Evolutionary conservation across 2,329 filamentous ascomycete genomes (phyloP).

Genomic region (Sordariomycetes sp.): DNA sequence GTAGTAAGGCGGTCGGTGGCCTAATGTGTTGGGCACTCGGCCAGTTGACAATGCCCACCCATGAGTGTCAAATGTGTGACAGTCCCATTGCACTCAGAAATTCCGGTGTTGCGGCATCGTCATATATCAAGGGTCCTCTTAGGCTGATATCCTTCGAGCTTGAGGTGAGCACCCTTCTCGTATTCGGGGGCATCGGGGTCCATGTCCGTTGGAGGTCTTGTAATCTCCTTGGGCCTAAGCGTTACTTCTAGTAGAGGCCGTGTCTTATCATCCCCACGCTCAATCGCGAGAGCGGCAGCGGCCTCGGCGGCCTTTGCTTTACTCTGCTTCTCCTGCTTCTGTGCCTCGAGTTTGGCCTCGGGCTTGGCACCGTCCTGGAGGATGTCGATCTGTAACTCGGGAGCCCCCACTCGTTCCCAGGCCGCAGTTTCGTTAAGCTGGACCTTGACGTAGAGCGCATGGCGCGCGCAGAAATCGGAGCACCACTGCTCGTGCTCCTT

Average conservation of each 20-base stretch:
- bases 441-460: slow-evolving; percentile 75
- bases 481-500: slow-evolving; percentile 80
- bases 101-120: neutral
- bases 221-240: slow-evolving; percentile 9
- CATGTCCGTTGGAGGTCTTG: slow-evolving; percentile 8
- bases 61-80: neutral
- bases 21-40: neutral
- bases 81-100: neutral
- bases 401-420: slow-evolving; percentile 60
- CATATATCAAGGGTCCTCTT: slow-evolving; percentile 8
- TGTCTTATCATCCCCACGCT: slow-evolving; percentile 24
- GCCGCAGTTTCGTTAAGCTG: slow-evolving; percentile 77
- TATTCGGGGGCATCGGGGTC: slow-evolving; percentile 10
- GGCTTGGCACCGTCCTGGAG: slow-evolving; percentile 35
- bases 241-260: slow-evolving; percentile 13
- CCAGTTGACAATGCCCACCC: neutral
- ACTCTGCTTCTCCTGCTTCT: slow-evolving; percentile 20
- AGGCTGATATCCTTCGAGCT: slow-evolving; percentile 37
- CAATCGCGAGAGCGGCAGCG: slow-evolving; percentile 31
- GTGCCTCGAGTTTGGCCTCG: slow-evolving; percentile 18
- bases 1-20: neutral
- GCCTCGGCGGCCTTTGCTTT: slow-evolving; percentile 26
- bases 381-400: slow-evolving; percentile 44
- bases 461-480: slow-evolving; percentile 60
- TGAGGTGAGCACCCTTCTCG: slow-evolving; percentile 25